These are phyloP conservation scores for Gaillardinia entomophila DNA, from an alignment of 805 yeast species.

Conservation along the genomic window DNA sequence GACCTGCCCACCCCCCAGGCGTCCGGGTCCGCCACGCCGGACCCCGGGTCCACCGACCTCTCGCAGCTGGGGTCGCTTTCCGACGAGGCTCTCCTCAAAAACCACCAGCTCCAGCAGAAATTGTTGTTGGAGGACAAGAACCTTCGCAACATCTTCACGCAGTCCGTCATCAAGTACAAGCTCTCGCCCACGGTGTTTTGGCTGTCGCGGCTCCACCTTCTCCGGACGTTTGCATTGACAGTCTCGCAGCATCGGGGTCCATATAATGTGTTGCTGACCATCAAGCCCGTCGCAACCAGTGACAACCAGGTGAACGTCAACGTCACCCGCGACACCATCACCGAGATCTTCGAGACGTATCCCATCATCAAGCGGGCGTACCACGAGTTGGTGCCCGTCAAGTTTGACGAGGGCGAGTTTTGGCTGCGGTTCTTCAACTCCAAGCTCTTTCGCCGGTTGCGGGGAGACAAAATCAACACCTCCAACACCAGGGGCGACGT, in stretches of 20 bases:
- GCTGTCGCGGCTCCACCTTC: conserved; percentile 71
- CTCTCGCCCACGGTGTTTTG: conserved; percentile 81
- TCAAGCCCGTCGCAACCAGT: conserved; percentile 86
- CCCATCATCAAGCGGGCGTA: conserved; percentile 89
- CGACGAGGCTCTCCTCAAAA: conserved; percentile 52
- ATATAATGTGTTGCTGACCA: conserved; percentile 88
- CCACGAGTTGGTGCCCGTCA: conserved; percentile 78
- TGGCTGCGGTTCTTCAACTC: conserved; percentile 96
- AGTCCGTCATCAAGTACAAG: conserved; percentile 75
- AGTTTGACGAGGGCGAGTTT: conserved; percentile 82
- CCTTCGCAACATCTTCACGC: conserved; percentile 73
- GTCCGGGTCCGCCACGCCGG: conserved; percentile 30
- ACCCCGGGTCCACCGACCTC: conserved; percentile 7
- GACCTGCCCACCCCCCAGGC: conserved; percentile 23
- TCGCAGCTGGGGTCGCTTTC: conserved; percentile 15
- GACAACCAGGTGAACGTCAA: conserved; percentile 93
- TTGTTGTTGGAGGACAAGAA: conserved; percentile 63
- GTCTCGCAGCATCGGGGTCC: conserved; percentile 86
- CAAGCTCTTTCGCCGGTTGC: conserved; percentile 73
- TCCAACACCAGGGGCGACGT: conserved; percentile 77
- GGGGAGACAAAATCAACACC: conserved; percentile 78
- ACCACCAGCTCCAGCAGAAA: conserved; percentile 73
- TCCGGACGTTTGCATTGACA: conserved; percentile 82
- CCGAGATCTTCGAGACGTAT: conserved; percentile 84
- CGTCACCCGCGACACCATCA: conserved; percentile 84